Conservation (phyloP, 495 filamentous ascomycete genomes). For the Extremus antarcticus region DNA sequence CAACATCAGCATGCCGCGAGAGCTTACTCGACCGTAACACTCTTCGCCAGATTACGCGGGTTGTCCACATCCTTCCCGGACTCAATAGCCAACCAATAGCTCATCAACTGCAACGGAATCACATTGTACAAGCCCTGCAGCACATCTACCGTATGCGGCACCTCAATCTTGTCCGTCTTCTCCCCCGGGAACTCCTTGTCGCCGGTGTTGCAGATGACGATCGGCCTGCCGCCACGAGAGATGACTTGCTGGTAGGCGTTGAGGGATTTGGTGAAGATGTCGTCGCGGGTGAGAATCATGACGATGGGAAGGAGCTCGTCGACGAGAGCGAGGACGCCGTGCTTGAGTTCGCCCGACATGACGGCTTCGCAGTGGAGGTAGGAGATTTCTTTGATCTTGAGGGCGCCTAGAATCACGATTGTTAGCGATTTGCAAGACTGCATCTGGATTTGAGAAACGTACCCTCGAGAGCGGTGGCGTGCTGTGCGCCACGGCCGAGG, state of each 20-base stretch:
- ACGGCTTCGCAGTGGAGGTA: constrained; percentile 99
- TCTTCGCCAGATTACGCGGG: constrained; percentile 96
- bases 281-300: constrained; percentile 95
- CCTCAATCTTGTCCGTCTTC: constrained; percentile 91
- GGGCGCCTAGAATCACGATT: constrained; percentile 44
- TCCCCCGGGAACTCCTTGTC: constrained; percentile 81
- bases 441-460: constrained; percentile 16
- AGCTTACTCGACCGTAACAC: constrained; percentile 98
- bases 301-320: constrained; percentile 98
- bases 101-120: constrained; percentile 91
- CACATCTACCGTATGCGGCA: constrained; percentile 89
- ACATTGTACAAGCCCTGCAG: constrained; percentile 96
- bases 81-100: constrained; percentile 94
- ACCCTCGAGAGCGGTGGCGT: constrained; percentile 94
- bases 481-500: constrained; percentile 88
- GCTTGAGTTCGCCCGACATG: constrained; percentile 98
- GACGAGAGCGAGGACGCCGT: constrained; percentile 91
- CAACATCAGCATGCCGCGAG: no score
- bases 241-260: constrained; percentile 99
- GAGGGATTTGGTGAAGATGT: constrained; percentile 90
- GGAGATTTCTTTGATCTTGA: constrained; percentile 99
- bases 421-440: constrained; percentile 11
- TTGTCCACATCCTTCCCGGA: constrained; percentile 51
- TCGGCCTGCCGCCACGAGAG: constrained; percentile 85
- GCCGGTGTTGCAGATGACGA: constrained; percentile 90